Evolutionary conservation across 2,329 filamentous ascomycete genomes (phyloP), one percentile per base, ranked within the genome.

Genomic region (Colletotrichum abscissum): DNA sequence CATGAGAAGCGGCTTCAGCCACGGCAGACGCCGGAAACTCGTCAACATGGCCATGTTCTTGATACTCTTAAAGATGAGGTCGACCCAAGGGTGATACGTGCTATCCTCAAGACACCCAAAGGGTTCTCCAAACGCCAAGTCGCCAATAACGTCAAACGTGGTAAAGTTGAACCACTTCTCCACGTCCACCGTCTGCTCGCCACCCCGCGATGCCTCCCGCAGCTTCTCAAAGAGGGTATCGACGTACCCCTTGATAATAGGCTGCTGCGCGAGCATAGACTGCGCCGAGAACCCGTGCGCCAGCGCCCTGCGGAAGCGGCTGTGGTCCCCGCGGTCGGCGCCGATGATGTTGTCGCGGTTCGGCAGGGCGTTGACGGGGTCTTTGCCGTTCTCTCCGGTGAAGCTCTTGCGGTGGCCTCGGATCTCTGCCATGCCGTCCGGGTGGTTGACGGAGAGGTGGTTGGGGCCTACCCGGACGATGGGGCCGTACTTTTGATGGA

Each of bases 381-480:
- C 70, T n/a, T 74, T 74, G 4, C 57, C 54, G 19, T 75, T 58
- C 59, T 76, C 72, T n/a, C 30, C 30, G 56, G 56, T 30, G 56
- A 9, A 28, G 42, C 28, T 30, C 24, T 33, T 52, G 62, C 76
- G 75, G 59, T 79, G 77, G n/a, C 80, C 80, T 1, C 54, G 26
- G 49, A 86, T 84, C 52, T 86, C 83, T 75, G 82, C 80, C 80
- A 82, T 84, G 8, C 76, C 76, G 2, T 79, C 67, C 7, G 78
- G 77, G 22, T 79, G 76, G 49, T 79, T 82, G 75, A 85, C 88
- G 3, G 85, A 83, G 2, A 88, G 80, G 74, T 87, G 84, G 67
- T 85, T 80, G 2, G 87, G 86, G 8, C 81, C 81, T 49, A 87
- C 78, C 11, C 87, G 84, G 7, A 88, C 85, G 1, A 88, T 80